Percentiles rank a stretch among this genome's conserved stretches.
phyloP scores from a whole-genome alignment of 495 filamentous ascomycete genomes.

The Tuber indicum region DNA sequence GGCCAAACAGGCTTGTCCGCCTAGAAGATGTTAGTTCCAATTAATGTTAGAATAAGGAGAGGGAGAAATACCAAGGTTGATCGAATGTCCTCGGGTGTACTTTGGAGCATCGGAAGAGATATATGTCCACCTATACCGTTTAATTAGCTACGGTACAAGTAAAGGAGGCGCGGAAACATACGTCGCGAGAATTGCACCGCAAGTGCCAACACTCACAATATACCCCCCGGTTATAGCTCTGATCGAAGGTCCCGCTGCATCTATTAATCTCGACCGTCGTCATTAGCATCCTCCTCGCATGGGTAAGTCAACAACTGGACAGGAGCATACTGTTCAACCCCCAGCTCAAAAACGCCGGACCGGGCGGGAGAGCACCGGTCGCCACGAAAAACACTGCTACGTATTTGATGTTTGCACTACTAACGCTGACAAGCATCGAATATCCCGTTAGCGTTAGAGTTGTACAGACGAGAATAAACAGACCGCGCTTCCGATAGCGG shows the following conservation, averaged over 20 bases:
- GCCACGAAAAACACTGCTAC: conserved; percentile 65
- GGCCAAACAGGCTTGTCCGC: conserved; percentile 46
- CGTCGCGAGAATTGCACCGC: conserved; percentile 54
- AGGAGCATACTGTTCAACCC: conserved; percentile 47
- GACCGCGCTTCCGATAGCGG: conserved; percentile 51
- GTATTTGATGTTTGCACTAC: conserved; percentile 58
- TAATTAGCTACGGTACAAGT: neutral
- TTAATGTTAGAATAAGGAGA: neutral
- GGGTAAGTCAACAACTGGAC: too few species aligned
- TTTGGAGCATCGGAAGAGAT: conserved; percentile 47
- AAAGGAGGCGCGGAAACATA: neutral
- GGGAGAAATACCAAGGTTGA: conserved; percentile 48
- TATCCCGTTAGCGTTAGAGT: conserved; percentile 58
- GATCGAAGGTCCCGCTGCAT: conserved; percentile 52
- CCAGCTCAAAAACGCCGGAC: conserved; percentile 54
- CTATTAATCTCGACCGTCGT: neutral
- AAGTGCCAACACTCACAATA: conserved; percentile 53
- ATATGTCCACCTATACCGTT: conserved; percentile 48
- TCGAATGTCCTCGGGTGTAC: conserved; percentile 53
- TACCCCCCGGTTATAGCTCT: conserved; percentile 52
- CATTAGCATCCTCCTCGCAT: neutral
- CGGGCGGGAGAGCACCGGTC: conserved; percentile 65
- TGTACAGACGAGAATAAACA: conserved; percentile 57
- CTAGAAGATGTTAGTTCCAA: conserved; percentile 4
- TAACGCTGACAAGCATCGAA: conserved; percentile 53